Conservation (phyloP, 1,284 basidiomycete species). For the Trichosporon sp. region DNA sequence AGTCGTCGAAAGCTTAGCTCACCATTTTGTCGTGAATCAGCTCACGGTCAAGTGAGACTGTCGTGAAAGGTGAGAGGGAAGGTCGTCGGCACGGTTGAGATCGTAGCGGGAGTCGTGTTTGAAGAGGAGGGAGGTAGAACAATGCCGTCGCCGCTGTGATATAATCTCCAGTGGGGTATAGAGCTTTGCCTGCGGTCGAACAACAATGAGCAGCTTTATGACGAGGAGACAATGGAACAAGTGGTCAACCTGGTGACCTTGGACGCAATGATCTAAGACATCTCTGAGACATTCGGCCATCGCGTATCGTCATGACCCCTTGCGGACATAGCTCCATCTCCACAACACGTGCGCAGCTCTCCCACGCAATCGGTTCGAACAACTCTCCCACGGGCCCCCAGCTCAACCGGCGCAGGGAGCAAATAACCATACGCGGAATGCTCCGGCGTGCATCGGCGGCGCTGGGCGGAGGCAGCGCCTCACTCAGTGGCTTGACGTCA, state of each 20-base stretch:
- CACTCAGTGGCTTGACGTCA: conserved; percentile 14
- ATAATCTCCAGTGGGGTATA: neutral
- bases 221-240: neutral
- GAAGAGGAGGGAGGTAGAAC: neutral
- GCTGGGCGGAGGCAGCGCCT: neutral
- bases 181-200: neutral
- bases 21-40: neutral
- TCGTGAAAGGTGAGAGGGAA: neutral
- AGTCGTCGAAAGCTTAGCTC: neutral
- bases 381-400: neutral
- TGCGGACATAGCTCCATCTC: neutral
- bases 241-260: neutral
- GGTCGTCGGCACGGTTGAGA: neutral
- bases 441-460: neutral
- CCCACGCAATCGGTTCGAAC: neutral
- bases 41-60: neutral
- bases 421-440: neutral
- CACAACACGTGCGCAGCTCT: neutral
- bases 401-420: neutral
- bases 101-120: neutral
- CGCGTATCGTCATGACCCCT: neutral
- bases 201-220: neutral
- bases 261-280: neutral
- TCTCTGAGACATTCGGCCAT: neutral
- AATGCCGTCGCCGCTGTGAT: neutral